Conservation (phyloP, 2,329 filamentous ascomycete genomes). For the Verticillium zaregamsianum region DNA sequence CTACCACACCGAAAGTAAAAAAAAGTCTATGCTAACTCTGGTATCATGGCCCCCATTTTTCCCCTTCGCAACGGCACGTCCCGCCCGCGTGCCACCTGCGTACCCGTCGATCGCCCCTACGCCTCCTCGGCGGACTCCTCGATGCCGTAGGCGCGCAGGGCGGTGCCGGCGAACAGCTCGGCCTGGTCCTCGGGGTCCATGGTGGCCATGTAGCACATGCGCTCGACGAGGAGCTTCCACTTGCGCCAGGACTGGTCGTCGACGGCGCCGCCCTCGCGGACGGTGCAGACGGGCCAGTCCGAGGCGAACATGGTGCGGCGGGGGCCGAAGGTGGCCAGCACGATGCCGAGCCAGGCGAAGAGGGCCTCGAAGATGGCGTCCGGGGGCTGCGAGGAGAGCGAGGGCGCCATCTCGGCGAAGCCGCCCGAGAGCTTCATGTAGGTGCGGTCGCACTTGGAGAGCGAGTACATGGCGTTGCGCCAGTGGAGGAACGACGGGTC, state of each 20-base stretch:
- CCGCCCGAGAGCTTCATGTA: slow-evolving; percentile 91
- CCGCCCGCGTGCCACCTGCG: neutral
- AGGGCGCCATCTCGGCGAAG: slow-evolving; percentile 68
- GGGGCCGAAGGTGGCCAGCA: slow-evolving; percentile 69
- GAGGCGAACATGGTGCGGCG: slow-evolving; percentile 81
- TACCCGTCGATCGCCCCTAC: neutral
- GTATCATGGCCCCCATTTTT: neutral
- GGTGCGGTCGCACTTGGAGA: slow-evolving; percentile 60
- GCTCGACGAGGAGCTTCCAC: slow-evolving; percentile 70
- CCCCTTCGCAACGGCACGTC: neutral
- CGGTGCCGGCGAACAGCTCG: slow-evolving; percentile 70
- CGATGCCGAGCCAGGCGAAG: slow-evolving; percentile 66
- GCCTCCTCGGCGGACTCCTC: slow-evolving; percentile 1
- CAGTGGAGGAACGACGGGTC: slow-evolving; percentile 63
- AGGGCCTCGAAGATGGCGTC: slow-evolving; percentile 59
- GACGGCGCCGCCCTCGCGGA: slow-evolving; percentile 46
- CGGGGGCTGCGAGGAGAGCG: slow-evolving; percentile 42
- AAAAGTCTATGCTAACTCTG: neutral
- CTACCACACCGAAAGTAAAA: neutral
- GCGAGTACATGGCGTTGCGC: slow-evolving; percentile 62
- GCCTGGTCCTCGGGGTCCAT: slow-evolving; percentile 57
- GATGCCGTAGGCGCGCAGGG: slow-evolving; percentile 62
- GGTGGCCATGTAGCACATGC: slow-evolving; percentile 59
- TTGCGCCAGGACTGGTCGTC: slow-evolving; percentile 63
- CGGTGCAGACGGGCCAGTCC: slow-evolving; percentile 90